phyloP scores from a whole-genome alignment of 1,284 basidiomycete species.

The Phaffia rhodozyma region DNA sequence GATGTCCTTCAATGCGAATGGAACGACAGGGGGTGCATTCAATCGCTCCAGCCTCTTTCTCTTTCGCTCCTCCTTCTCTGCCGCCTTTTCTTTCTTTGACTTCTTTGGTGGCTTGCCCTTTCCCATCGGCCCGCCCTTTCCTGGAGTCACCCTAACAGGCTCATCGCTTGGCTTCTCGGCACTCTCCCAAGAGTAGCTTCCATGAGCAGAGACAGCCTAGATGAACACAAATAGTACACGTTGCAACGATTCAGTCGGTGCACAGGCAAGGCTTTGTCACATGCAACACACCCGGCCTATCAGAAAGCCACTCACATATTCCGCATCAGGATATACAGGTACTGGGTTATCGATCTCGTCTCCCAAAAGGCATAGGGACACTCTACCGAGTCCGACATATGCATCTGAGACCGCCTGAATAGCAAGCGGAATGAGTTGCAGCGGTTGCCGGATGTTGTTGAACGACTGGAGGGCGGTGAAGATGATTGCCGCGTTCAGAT shows the following conservation, averaged over 20 bases:
- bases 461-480: conserved; percentile 63
- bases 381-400: conserved; percentile 49
- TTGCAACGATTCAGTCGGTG: too few relatives aligned
- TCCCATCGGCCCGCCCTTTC: conserved; percentile 6
- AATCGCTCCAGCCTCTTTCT: background rate
- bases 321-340: conserved; percentile 1
- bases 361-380: conserved; percentile 38
- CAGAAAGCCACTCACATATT: conserved; percentile 24
- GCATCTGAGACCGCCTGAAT: conserved; percentile 44
- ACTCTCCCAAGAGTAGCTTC: conserved; percentile 57
- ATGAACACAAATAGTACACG: background rate
- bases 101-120: background rate
- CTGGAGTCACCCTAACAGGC: background rate
- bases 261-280: too few relatives aligned
- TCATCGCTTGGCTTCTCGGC: conserved; percentile 30
- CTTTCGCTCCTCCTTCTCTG: background rate
- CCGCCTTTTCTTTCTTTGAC: background rate
- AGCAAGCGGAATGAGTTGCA: conserved; percentile 25
- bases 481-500: conserved; percentile 54
- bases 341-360: conserved; percentile 10
- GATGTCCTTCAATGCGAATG: conserved; percentile 48
- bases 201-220: conserved; percentile 45
- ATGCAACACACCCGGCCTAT: background rate
- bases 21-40: conserved; percentile 23
- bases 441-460: conserved; percentile 42